Conservation (phyloP, 495 filamentous ascomycete genomes). For the Neurospora sp. region DNA sequence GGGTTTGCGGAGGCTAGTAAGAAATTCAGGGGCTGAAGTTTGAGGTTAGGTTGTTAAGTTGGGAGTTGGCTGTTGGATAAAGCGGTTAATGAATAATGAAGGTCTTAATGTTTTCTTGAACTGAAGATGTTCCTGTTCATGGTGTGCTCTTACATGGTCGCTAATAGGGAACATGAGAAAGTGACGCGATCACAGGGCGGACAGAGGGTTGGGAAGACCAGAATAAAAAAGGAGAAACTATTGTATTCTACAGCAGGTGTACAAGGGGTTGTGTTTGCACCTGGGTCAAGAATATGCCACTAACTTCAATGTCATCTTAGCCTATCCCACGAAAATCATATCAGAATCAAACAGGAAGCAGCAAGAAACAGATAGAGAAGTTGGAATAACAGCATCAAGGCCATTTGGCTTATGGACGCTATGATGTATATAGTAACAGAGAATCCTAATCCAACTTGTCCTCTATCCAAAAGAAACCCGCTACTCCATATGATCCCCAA, state of each 20-base stretch:
- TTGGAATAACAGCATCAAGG: not conserved
- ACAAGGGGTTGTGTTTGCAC: not conserved
- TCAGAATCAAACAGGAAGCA: not conserved
- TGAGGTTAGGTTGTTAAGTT: too few species aligned
- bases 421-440: not conserved
- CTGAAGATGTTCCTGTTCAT: not conserved
- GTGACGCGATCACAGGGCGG: too few species aligned
- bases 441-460: not conserved
- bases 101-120: not conserved
- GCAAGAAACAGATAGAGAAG: not conserved
- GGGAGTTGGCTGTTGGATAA: not conserved
- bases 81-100: not conserved
- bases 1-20: conserved; percentile 44
- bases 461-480: not conserved
- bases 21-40: conserved; percentile 19
- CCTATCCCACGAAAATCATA: not conserved
- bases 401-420: not conserved
- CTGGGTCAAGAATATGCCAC: not conserved
- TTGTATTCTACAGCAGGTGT: not conserved
- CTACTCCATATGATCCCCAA: not conserved
- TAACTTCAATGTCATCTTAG: not conserved
- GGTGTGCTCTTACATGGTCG: not conserved
- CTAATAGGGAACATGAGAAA: too few species aligned
- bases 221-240: too few species aligned
- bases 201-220: too few species aligned